Conservation (phyloP, 176 grass and related monocot species). For the Bothriochloa decipiens region DNA sequence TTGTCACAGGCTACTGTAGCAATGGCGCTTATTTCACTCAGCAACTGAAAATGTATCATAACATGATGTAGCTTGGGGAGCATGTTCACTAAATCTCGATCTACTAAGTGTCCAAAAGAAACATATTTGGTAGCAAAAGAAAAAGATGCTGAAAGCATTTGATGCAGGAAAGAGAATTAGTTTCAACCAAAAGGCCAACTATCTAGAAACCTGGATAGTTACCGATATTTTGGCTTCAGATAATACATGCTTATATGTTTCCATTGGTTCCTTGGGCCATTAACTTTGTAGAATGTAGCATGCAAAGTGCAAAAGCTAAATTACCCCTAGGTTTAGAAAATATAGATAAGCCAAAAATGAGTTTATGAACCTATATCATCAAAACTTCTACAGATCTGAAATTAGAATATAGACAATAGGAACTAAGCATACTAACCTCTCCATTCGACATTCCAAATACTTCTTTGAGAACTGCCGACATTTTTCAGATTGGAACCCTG, state of each 20-base stretch:
- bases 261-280: neutral
- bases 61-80: neutral
- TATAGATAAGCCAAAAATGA: slow-evolving; percentile 12
- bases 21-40: neutral
- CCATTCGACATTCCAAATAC: slow-evolving; percentile 77
- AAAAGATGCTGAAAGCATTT: neutral
- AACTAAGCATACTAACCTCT: slow-evolving; percentile 51
- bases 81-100: neutral
- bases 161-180: neutral
- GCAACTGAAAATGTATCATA: slow-evolving; percentile 6
- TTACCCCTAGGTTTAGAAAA: slow-evolving; percentile 3
- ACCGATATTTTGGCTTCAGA: neutral
- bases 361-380: neutral
- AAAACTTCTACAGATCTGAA: neutral
- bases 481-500: slow-evolving; percentile 69
- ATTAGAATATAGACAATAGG: neutral
- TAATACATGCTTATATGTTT: neutral
- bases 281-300: neutral
- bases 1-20: neutral
- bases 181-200: slow-evolving; percentile 25
- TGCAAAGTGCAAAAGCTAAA: neutral
- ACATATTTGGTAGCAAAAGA: neutral
- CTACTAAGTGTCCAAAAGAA: neutral
- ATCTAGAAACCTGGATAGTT: neutral
- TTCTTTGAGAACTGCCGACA: slow-evolving; percentile 72